Evolutionary conservation across 2,329 filamentous ascomycete genomes (phyloP), one percentile per base, ranked within the genome.

Genomic region (Botrytis sinoallii): DNA sequence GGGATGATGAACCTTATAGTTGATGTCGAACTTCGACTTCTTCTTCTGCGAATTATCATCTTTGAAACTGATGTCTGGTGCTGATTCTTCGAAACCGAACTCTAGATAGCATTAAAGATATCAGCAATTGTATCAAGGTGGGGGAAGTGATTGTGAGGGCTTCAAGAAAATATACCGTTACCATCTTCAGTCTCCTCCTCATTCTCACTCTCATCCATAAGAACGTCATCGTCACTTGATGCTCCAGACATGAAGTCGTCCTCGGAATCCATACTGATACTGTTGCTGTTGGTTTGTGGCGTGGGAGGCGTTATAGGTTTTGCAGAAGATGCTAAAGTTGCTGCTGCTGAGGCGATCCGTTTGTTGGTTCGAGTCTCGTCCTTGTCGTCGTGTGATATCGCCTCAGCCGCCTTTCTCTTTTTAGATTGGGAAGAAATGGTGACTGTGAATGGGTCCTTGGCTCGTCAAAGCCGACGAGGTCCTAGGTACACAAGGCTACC

Each of bases 231-330:
- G 72, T 91, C 91, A 81, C 92, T 97, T 60, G 93, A 95, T 79
- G 91, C 87, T 81, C 91, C 90, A 79, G 93, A 97, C 88, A 96
- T 92, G 83, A 95, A 95, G 75, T 98, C 95, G 80, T 98, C 94
- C 79, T 98, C 95, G 14, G 95, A 98, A 85, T 97, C 94, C 95
- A 98, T 98, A 76, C 86, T 86, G 35, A 98, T 98, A 76, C 86
- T 86, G 35, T 81, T 84, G 38, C 86, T 86, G 35, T 68, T 69
- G 67, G 88, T 90, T 74, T 87, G 82, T 42, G 88, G 87, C 8
- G 88, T 89, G 25, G 88, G 88, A 35, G 90, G 89, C 59, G 82
- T 80, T 46, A 32, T 29, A 9, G 61, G 42, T 0, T 55, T 63
- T 44, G 61, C 67, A 20, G 72, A 70, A 52, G 44, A 35, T 20